Evolutionary conservation across 768 basidiomycete genomes (phyloP), one percentile per base, ranked within the genome.

Genomic region (Obba rivulosa): DNA sequence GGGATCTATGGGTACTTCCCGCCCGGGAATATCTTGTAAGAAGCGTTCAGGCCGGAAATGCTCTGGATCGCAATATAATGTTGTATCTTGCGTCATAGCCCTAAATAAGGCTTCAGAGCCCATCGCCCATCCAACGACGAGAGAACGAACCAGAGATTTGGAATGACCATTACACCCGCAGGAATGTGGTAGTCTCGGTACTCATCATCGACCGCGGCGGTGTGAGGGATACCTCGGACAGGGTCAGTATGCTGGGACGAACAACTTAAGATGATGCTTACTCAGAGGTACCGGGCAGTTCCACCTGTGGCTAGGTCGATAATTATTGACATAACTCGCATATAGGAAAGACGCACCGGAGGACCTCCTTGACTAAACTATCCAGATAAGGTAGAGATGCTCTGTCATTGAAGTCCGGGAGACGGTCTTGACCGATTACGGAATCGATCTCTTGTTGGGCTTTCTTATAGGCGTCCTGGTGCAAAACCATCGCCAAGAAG

Each of bases 401-500:
- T 25, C 69, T 58, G 50, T 77, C 75, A 8, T 58, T 61, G 49
- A 69, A 67, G 11, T 59, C 62, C 5, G 74, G 73, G 1, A 75
- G 64, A 1, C 74, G 61, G 43, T 69, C 64, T 8, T 42, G 51
- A n/a, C 75, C 75, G 10, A 73, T 55, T 3, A 74, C 70, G 1
- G 57, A 43, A 45, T 75, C 73, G 2, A 76, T 58, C 50, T 77
- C 76, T n/a, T 60, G 60, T 43, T 74, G 73, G 8, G 71, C 74
- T 45, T 65, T 70, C 34, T 46, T 54, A 49, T 64, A 64, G 0
- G 67, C 65, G 1, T 72, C 68, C 0, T 73, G 74, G 50, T 72
- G 60, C 10, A 70, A 60, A 0, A 63, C 51, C 58, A 72, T 69
- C 9, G 69, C 70, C 20, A 74, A 62, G 55, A 75, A 66, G 47